Base-by-base conservation (phyloP, 306 rosid species). In the Urtica urens region DNA sequence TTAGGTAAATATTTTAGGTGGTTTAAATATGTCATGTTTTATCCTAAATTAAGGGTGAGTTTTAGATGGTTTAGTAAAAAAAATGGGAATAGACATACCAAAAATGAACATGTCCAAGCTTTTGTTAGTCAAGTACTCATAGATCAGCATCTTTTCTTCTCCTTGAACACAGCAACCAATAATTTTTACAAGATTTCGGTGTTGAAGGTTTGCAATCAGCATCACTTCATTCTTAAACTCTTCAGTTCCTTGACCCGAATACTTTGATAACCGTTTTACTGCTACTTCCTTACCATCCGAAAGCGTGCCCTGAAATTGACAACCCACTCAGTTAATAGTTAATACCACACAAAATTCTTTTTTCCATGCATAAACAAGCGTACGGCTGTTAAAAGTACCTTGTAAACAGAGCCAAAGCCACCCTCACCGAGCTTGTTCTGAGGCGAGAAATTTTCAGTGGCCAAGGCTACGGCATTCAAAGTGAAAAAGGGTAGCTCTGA, bases 381-480 rank as follows among this genome's bases (percentile, higher is more conserved):
- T 9, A 35, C 11, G 40, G 11, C 11, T 10, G 11, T 3, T 9
- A 7, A 10, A 10, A 10, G 4, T 1, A 79, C 79, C 82, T 72
- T 79, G 58, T 63, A 75, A 63, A 79, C 79, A 2, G 72, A 47
- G 30, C 87, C 82, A 57, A 75, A 79, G 16, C 82, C 82, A 17
- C 87, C 77, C 30, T 72, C 70, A 17, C 83, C 83, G 7, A 79
- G 59, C 60, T 60, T 69, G 46, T 79, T 70, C 23, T 22, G 35
- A 18, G 16, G 7, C 38, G 75, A 72, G 44, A 79, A 79, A 39
- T 67, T 9, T 51, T 46, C 23, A 4, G 87, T 72, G 23, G 82
- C 78, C 15, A 55, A 57, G 49, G 60, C 65, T 40, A 76, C 62
- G 38, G 54, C 20, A n/a, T 41, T 56, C 19, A 64, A 59, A 13